Percentiles rank a stretch among this genome's conserved stretches.
Conservation (phyloP, 1,284 basidiomycete species). For the Leccinum subfulvum region DNA sequence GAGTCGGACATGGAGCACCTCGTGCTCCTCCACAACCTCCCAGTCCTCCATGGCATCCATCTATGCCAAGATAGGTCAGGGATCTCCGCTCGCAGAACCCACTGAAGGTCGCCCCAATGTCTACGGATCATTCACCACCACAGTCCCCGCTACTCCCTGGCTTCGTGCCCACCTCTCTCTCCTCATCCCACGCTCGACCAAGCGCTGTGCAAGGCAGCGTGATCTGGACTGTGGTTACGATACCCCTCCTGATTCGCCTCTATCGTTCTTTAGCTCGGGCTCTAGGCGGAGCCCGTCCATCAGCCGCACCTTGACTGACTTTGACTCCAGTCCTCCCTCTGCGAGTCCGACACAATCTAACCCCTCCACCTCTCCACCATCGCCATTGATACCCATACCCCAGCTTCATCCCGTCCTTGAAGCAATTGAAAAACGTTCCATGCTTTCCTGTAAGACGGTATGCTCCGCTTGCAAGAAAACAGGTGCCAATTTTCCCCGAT, state of each 20-base stretch:
- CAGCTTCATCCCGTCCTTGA: slow-evolving; percentile 51
- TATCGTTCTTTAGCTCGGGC: slow-evolving; percentile 21
- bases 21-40: slow-evolving; percentile 28
- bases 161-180: slow-evolving; percentile 25
- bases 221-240: slow-evolving; percentile 25
- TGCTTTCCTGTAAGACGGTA: slow-evolving; percentile 41
- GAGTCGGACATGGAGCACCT: slow-evolving; percentile 24
- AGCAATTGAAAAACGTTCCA: slow-evolving; percentile 55
- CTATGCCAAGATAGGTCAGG: slow-evolving; percentile 30
- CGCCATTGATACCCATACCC: slow-evolving; percentile 22
- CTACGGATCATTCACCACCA: slow-evolving; percentile 50
- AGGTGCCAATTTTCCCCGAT: slow-evolving; percentile 64
- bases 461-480: slow-evolving; percentile 59
- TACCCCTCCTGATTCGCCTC: slow-evolving; percentile 33
- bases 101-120: slow-evolving; percentile 35
- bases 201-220: slow-evolving; percentile 7
- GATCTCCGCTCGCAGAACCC: slow-evolving; percentile 30
- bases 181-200: slow-evolving; percentile 18
- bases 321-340: slow-evolving; percentile 9
- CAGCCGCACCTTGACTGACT: slow-evolving; percentile 35
- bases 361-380: slow-evolving; percentile 16
- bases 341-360: slow-evolving; percentile 19
- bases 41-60: slow-evolving; percentile 33
- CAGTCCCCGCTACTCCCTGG: slow-evolving; percentile 29
- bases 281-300: slow-evolving; percentile 35